Conservation (phyloP, 495 filamentous ascomycete species). For the Hapsidospora chrysogenum region DNA sequence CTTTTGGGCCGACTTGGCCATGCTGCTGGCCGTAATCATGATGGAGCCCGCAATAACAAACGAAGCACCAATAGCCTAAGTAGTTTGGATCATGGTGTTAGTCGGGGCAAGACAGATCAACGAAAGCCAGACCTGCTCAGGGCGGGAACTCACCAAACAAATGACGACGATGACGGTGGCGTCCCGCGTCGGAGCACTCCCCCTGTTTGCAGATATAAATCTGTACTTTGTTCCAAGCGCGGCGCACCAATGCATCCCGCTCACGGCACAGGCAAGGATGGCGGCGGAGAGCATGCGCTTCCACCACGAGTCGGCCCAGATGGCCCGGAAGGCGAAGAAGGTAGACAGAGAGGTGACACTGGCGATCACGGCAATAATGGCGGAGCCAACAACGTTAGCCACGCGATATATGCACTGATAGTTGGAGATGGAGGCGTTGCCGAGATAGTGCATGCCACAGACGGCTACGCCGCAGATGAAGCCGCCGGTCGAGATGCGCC, state of each 20-base stretch:
- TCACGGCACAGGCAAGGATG: conserved; percentile 55
- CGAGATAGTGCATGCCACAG: conserved; percentile 83
- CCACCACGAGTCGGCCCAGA: conserved; percentile 69
- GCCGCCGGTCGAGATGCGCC: conserved; percentile 45
- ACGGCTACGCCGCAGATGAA: conserved; percentile 53
- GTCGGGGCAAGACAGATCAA: not conserved
- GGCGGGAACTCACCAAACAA: conserved; percentile 34
- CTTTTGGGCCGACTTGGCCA: conserved; percentile 38
- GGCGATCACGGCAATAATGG: conserved; percentile 52
- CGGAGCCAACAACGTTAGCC: conserved; percentile 47
- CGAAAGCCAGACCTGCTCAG: too few relatives aligned
- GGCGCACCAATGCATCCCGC: conserved; percentile 82
- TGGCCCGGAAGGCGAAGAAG: conserved; percentile 62
- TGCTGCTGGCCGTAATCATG: conserved; percentile 36
- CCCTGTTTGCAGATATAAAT: conserved; percentile 17
- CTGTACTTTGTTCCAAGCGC: conserved; percentile 51
- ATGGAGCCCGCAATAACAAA: conserved; percentile 30
- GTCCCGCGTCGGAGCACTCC: conserved; percentile 24
- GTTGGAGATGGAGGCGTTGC: conserved; percentile 67
- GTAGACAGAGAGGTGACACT: conserved; percentile 49
- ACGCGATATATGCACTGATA: conserved; percentile 44
- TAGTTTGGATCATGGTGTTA: not conserved
- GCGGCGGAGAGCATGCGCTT: conserved; percentile 48
- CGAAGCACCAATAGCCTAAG: conserved; percentile 33
- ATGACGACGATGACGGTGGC: conserved; percentile 46